Evolutionary conservation across 2,329 filamentous ascomycete genomes (phyloP), one percentile per base, ranked within the genome.

Genomic region (Colletotrichum lindemuthianum): DNA sequence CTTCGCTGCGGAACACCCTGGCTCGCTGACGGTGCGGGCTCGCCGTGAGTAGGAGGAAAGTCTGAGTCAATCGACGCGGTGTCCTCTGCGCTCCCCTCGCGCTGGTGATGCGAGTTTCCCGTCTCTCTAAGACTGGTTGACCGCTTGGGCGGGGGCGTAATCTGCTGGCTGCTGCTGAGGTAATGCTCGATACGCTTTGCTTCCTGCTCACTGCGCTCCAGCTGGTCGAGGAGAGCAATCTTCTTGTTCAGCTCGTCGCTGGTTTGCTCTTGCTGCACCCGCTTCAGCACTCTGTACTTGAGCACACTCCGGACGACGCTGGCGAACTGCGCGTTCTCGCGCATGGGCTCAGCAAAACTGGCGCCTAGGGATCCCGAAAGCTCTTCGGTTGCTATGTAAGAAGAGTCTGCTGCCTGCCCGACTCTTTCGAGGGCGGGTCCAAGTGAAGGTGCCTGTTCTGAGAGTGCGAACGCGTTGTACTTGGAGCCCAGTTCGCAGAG

Each of bases 241-340:
- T 98, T 98, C 83, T 95, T 97, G 59, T 90, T 86, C 10, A 99
- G 83, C 72, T 99, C 94, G 64, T 99, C 96, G 48, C 90, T 90
- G 2, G 96, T 98, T 89, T 98, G 95, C 74, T 99, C 96, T 76
- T 98, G 93, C 74, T 99, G 96, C 57, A 99, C 92, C 50, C 96
- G 87, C 81, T 99, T 99, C 67, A 97, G 81, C 3, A 98, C 90
- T 13, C 96, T 86, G 75, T 97, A 99, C 69, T 92, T 88, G 59
- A 99, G 81, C 39, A 99, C 95, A 69, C 84, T 92, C 45, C 94
- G 88, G 4, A 99, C 96, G 1, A 99, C 93, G 10, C 96, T 92
- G 0, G 96, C 96, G 75, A 99, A 99, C 73, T 99, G 96, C 11
- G 96, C 94, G 72, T 93, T 97, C 79, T 99, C 96, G 59, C 96